A percentile compares a stretch with the other conserved stretches of the same genome.
These are phyloP conservation scores for Dioscorea zingiberensis DNA, from an alignment of 106 monocot species.

Conservation along the genomic window DNA sequence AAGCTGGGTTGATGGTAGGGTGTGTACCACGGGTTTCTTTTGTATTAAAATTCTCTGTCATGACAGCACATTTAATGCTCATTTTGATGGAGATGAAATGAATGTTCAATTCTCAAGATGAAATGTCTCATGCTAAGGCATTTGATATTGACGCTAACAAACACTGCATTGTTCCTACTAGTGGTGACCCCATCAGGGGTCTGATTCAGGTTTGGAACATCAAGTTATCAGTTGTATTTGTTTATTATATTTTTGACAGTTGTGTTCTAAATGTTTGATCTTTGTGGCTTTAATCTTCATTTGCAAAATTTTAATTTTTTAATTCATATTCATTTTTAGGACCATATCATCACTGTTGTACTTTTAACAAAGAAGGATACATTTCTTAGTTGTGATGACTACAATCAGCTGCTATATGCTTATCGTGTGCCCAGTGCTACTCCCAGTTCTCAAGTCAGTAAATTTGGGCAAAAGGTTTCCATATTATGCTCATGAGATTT, in stretches of 20 bases:
- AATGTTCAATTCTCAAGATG: constrained; percentile 98
- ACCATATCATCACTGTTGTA: constrained; percentile 93
- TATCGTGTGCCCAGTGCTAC: constrained; percentile 41
- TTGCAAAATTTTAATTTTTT: constrained; percentile 1
- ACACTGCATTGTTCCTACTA: constrained; percentile 81
- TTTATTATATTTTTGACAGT: too few species aligned
- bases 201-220: constrained; percentile 66
- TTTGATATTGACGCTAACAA: constrained; percentile 89
- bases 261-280: too few species aligned
- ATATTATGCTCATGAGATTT: too few species aligned
- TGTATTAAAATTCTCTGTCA: too few species aligned
- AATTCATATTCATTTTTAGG: constrained; percentile 33
- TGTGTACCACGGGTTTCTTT: neutral
- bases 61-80: constrained; percentile 92
- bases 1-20: too few species aligned
- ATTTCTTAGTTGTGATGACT: constrained; percentile 82
- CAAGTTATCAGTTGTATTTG: neutral
- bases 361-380: constrained; percentile 81
- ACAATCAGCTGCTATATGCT: constrained; percentile 71
- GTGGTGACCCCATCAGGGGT: too few species aligned
- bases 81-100: constrained; percentile 99
- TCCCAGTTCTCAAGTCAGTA: too few species aligned
- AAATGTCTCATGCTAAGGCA: constrained; percentile 88
- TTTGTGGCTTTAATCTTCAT: too few species aligned
- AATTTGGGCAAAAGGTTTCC: too few species aligned